Base-by-base conservation (phyloP, 306 rosid genomes). In the Cicer yamashitae region DNA sequence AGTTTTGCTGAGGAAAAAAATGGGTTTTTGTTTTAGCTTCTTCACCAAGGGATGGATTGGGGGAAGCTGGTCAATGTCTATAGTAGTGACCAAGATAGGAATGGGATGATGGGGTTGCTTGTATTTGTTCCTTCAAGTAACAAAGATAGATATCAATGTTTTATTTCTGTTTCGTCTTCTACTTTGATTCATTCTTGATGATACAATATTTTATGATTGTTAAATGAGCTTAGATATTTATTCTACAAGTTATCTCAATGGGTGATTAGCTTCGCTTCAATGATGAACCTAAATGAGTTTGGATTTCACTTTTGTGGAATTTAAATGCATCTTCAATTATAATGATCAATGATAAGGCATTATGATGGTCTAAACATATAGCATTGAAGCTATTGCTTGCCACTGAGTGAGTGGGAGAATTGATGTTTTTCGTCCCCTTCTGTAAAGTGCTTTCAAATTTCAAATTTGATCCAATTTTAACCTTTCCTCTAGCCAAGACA, bases 61-160 rank as follows among this genome's bases (percentile, higher is more conserved):
- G 59, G 25, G 9, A 46, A 74, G 7, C 37, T 61, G 78, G 67
- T 58, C 56, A 43, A 22, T 71, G 15, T 20, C 44, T 43, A 73
- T 43, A 17, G 15, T 15, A 0, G 14, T 25, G 25, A 60, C 34
- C 59, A 20, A 18, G 3, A 44, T 66, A 40, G 54, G 54, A 8
- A 13, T 13, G 6, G 7, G 7, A 48, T 66, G 40, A 39, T 66
- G 48, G 15, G 1, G 17, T 43, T 66, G 10, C 38, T 22, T 46
- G 38, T 44, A 34, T 34, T 34, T 22, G 15, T 60, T 60, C 14
- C 15, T 45, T 41, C 72, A 17, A 10, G 37, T 43, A 14, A 17
- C 38, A 65, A 37, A 9, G 38, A 65, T 6, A 59, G 5, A 15
- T 65, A 15, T 65, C 50, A 17, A 6, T 65, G 52, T 65, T 41